phyloP scores from a whole-genome alignment of 805 yeast species.

The Naumovozyma dairenensis region DNA sequence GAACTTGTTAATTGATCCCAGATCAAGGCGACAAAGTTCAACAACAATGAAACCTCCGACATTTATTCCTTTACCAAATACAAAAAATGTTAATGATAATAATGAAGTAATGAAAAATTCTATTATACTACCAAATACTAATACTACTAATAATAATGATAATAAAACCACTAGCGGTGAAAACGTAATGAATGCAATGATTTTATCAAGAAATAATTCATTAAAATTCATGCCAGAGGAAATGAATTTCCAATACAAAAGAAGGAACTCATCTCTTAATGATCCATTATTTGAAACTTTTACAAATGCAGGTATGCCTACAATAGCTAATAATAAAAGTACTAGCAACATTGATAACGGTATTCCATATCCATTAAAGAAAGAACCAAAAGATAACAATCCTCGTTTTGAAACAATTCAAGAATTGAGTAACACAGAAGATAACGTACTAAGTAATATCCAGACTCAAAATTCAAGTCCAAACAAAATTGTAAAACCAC shows the following conservation, averaged over 20 bases:
- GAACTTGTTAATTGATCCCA: no score
- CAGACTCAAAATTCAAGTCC: no score
- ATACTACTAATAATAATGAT: conserved; percentile 2
- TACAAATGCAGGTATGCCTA: no score
- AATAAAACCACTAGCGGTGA: no score
- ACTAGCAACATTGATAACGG: neutral
- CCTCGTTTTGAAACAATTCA: no score
- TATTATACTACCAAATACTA: neutral
- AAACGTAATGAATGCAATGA: no score
- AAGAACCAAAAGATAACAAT: neutral
- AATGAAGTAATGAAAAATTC: conserved; percentile 1
- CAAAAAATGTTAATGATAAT: neutral
- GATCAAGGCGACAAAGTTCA: no score
- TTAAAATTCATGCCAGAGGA: conserved; percentile 23
- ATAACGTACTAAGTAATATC: no score
- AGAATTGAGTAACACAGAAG: no score
- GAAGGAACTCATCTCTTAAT: conserved; percentile 26
- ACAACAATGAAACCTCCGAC: conserved; percentile 14
- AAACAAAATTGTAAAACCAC: neutral
- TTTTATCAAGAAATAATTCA: conserved; percentile 19
- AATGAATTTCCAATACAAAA: conserved; percentile 23
- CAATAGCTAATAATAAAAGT: conserved; percentile 1
- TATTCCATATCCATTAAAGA: neutral
- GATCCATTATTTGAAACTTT: no score
- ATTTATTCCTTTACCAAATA: conserved; percentile 7